phyloP scores from a whole-genome alignment of 331 rosid species.

The Spiraea crenata region DNA sequence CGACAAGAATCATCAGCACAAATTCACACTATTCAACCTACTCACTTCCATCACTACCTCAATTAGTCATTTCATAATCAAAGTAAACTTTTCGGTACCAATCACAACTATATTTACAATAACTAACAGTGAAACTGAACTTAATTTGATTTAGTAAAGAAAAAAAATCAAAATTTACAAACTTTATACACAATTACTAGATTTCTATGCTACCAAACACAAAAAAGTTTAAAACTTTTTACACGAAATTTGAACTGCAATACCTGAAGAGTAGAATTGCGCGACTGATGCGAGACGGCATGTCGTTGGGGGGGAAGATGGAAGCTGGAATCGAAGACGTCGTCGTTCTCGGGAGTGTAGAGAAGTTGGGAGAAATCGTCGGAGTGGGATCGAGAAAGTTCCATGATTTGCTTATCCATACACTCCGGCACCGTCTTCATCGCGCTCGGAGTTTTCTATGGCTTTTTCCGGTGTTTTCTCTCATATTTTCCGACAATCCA shows the following conservation, averaged over 20 bases:
- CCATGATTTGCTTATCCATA: slow-evolving; percentile 37
- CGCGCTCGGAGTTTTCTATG: neutral
- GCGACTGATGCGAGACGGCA: slow-evolving; percentile 9
- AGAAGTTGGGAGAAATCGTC: slow-evolving; percentile 25
- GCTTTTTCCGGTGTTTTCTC: no score
- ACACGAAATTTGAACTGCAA: neutral
- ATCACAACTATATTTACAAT: neutral
- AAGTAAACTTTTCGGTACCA: neutral
- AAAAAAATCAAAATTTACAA: neutral
- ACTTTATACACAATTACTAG: neutral
- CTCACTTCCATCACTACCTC: neutral
- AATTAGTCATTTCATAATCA: neutral
- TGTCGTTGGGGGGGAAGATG: slow-evolving; percentile 21
- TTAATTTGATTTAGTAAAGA: neutral
- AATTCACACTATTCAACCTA: neutral
- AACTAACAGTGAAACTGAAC: neutral
- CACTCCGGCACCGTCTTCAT: slow-evolving; percentile 30
- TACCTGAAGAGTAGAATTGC: slow-evolving; percentile 17
- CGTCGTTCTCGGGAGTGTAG: slow-evolving; percentile 17
- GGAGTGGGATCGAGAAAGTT: slow-evolving; percentile 38
- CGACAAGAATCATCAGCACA: neutral
- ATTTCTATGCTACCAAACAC: neutral
- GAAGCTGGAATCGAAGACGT: slow-evolving; percentile 25
- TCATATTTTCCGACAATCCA: slow-evolving; percentile 3
- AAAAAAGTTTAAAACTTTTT: neutral